Evolutionary conservation across 2,329 filamentous ascomycete species (phyloP).

Genomic region (Rasamsonia emersonii): DNA sequence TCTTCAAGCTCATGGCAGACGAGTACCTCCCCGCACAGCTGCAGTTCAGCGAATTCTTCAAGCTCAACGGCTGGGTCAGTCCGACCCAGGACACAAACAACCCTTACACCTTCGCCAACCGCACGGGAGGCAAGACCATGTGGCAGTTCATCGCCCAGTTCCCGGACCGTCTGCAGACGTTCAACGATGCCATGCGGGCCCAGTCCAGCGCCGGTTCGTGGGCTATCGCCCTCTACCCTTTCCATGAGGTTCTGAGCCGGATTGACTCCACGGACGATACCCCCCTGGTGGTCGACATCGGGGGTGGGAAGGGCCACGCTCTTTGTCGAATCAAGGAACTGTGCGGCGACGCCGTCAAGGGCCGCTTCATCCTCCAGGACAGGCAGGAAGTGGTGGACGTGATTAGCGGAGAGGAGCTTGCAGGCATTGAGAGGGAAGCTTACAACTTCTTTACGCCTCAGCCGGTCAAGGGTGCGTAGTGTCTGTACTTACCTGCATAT

Average conservation of each 20-base stretch:
- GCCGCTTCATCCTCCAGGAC: neutral
- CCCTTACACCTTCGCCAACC: slow-evolving; percentile 19
- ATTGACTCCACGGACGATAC: slow-evolving; percentile 13
- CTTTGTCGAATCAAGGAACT: neutral
- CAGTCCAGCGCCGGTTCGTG: slow-evolving; percentile 8
- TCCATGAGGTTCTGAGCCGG: slow-evolving; percentile 12
- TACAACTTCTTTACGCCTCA: slow-evolving; percentile 13
- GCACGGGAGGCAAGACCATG: slow-evolving; percentile 14
- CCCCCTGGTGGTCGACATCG: slow-evolving; percentile 12
- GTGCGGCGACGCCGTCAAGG: neutral
- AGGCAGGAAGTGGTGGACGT: neutral
- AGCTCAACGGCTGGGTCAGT: slow-evolving; percentile 12
- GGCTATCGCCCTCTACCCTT: slow-evolving; percentile 14
- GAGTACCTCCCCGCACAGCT: slow-evolving; percentile 11
- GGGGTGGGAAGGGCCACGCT: slow-evolving; percentile 12
- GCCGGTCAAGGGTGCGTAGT: slow-evolving; percentile 7
- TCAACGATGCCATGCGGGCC: slow-evolving; percentile 20
- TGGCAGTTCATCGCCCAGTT: slow-evolving; percentile 17
- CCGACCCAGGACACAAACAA: slow-evolving; percentile 14
- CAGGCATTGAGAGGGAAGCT: slow-evolving; percentile 8
- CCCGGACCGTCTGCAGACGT: slow-evolving; percentile 16
- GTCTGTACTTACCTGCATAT: neutral
- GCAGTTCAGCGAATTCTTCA: slow-evolving; percentile 15
- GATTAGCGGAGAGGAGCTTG: slow-evolving; percentile 7
- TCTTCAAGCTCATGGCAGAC: slow-evolving; percentile 14